phyloP scores from a whole-genome alignment of 805 yeast genomes.

The Millerago galiae region DNA sequence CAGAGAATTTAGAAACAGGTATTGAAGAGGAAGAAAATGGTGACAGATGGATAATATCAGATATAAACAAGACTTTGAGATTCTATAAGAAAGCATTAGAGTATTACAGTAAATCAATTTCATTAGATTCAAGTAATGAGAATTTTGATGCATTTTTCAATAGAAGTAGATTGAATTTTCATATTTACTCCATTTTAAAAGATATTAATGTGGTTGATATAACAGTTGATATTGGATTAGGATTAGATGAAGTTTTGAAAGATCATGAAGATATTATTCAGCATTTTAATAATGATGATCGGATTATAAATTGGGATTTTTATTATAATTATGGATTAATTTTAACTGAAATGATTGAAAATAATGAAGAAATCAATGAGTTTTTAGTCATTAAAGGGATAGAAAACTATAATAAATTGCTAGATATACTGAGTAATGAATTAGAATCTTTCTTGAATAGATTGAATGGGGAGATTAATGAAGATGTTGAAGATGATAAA shows the following conservation, averaged over 20 bases:
- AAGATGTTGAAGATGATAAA: constrained; percentile 9
- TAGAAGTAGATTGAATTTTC: constrained; percentile 49
- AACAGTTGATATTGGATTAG: constrained; percentile 22
- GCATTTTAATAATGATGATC: constrained; percentile 13
- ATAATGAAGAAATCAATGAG: constrained; percentile 1
- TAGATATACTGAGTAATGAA: constrained; percentile 16
- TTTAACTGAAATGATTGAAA: constrained; percentile 12
- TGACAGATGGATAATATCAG: constrained; percentile 66
- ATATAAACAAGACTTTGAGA: constrained; percentile 54
- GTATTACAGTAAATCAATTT: constrained; percentile 32
- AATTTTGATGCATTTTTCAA: constrained; percentile 50
- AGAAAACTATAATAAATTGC: constrained; percentile 4
- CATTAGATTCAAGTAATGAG: constrained; percentile 2
- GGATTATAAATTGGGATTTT: constrained; percentile 23
- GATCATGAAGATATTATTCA: constrained; percentile 11
- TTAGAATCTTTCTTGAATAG: constrained; percentile 13
- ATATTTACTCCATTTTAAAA: constrained; percentile 47
- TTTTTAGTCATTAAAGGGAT: constrained; percentile 8
- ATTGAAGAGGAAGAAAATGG: constrained; percentile 66
- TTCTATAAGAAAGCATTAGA: constrained; percentile 55
- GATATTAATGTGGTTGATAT: constrained; percentile 31
- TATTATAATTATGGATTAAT: constrained; percentile 19
- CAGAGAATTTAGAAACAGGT: constrained; percentile 51
- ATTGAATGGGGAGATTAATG: constrained; percentile 11
- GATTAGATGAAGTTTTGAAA: constrained; percentile 7